Percentiles rank a stretch among this genome's conserved stretches.
Conservation (phyloP, 805 yeast genomes). For the Starmerella asiatica region DNA sequence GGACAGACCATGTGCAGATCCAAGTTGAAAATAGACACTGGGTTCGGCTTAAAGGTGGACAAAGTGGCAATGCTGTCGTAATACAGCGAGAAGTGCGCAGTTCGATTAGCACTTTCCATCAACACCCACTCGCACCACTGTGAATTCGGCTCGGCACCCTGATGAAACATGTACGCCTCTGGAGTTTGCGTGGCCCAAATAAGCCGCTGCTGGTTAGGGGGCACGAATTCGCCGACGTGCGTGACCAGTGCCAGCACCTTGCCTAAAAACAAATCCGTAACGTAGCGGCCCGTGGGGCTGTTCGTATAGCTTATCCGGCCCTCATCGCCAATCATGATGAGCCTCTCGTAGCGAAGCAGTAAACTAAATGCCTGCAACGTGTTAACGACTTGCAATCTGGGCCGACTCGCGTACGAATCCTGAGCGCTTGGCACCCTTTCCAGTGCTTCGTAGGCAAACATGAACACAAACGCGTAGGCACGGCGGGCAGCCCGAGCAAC, state of each 20-base stretch:
- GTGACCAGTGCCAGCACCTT: constrained; percentile 19
- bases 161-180: constrained; percentile 22
- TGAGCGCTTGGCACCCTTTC: not conserved
- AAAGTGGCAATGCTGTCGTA: constrained; percentile 21
- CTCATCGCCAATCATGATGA: constrained; percentile 17
- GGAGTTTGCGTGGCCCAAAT: constrained; percentile 20
- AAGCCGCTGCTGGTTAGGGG: constrained; percentile 12
- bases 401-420: constrained; percentile 6
- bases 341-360: constrained; percentile 23
- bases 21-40: constrained; percentile 23
- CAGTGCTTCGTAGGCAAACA: constrained; percentile 19
- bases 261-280: constrained; percentile 21
- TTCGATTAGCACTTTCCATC: constrained; percentile 34
- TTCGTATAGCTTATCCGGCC: constrained; percentile 6
- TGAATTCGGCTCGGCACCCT: constrained; percentile 21
- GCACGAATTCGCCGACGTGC: constrained; percentile 9
- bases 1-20: constrained; percentile 25
- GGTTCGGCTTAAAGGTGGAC: constrained; percentile 7
- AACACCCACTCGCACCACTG: constrained; percentile 38
- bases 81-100: constrained; percentile 22
- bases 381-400: constrained; percentile 17
- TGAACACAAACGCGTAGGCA: constrained; percentile 17
- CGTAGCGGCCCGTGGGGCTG: constrained; percentile 16
- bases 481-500: constrained; percentile 15
- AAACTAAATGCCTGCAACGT: constrained; percentile 24